Base-by-base conservation (phyloP, 2,329 filamentous ascomycete genomes). In the Colletotrichum phormii region DNA sequence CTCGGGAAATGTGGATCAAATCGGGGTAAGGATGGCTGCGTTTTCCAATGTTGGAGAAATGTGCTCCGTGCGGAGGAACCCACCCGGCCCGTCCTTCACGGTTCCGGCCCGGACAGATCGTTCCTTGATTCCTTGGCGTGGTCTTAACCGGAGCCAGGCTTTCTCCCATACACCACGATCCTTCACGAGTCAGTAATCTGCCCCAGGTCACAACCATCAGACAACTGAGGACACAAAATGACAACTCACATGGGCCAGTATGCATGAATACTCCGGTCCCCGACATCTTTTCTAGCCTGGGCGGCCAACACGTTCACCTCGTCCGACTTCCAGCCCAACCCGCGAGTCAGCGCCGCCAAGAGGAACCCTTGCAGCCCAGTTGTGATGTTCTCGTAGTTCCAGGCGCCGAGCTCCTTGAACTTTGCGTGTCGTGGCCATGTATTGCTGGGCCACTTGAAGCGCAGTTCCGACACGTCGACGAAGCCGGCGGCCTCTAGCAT, bases 191-290 rank as follows among this genome's bases (percentile, higher is more conserved):
- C 13, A 71, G 71, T 49, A n/a, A 8, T 49, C 4, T n/a, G 18
- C 18, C n/a, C 42, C 7, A 13, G 7, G 4, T 29, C 15, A 13
- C 24, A 15, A 15, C 26, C n/a, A 26, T 13, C 24, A 26, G 53
- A 22, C 24, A 5, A 29, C 22, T 2, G 53, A 5, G 8, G 13
- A 3, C 26, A 35, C 12, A 49, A 59, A n/a, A 29, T 7, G 22
- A 4, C 22, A n/a, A 68, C 82, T 80, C 74, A 84, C 81, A 84
- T 79, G 18, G 82, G 80, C 79, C 82, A 80, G 62, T 80, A 81
- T 2, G 76, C 75, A 67, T 81, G 79, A 5, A 80, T 75, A 2
- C 54, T 77, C 24, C 67, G 69, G 24, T 79, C 76, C 35, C 67
- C 74, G 9, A 80, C 64, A n/a, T 80, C 76, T 64, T 75, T 76